Conservation (phyloP, 2,329 filamentous ascomycete species). For the Cladophialophora yegresii region DNA sequence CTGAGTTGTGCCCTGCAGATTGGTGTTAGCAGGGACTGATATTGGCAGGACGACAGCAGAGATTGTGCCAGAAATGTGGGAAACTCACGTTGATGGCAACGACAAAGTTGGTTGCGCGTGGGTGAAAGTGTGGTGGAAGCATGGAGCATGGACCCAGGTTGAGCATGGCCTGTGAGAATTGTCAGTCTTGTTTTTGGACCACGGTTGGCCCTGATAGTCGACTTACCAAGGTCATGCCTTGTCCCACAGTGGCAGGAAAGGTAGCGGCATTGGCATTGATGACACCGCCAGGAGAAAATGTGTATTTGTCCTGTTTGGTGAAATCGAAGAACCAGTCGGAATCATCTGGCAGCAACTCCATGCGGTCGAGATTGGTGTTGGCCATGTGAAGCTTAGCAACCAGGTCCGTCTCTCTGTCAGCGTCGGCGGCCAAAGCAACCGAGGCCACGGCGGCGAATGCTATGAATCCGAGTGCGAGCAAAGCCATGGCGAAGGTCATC, state of each 20-base stretch:
- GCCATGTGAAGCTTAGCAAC: constrained; percentile 46
- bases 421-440: constrained; percentile 42
- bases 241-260: constrained; percentile 52
- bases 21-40: neutral
- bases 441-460: constrained; percentile 32
- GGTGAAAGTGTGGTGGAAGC: constrained; percentile 54
- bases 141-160: constrained; percentile 56
- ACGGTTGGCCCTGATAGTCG: neutral
- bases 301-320: constrained; percentile 46
- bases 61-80: neutral
- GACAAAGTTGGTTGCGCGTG: constrained; percentile 53
- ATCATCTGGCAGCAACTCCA: constrained; percentile 45
- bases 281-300: constrained; percentile 51
- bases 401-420: constrained; percentile 45
- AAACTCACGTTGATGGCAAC: constrained; percentile 43
- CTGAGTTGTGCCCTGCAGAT: constrained; percentile 47
- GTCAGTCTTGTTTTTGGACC: constrained; percentile 5
- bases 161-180: constrained; percentile 40
- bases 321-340: constrained; percentile 56
- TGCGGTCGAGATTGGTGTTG: constrained; percentile 51
- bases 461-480: constrained; percentile 32
- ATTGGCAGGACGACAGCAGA: neutral
- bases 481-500: constrained; percentile 26
- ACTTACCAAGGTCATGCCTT: constrained; percentile 50
- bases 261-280: constrained; percentile 56